phyloP scores from a whole-genome alignment of 371 early-diverging fungal genomes.

The Mucor mucedo region DNA sequence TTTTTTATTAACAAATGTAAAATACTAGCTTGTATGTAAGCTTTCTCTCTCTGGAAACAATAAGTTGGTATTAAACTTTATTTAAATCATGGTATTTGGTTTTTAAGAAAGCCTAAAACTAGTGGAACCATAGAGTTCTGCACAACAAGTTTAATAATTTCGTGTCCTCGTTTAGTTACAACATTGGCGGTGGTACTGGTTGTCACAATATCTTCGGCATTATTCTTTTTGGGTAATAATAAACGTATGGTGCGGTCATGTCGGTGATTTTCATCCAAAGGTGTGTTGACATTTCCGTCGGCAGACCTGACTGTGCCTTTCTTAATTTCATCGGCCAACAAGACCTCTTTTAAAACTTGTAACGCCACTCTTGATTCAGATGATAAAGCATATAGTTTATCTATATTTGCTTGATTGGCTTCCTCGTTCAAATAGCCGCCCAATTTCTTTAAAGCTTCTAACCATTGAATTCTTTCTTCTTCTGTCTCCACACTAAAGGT shows the following conservation, averaged over 20 bases:
- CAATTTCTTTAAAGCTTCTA: conserved; percentile 34
- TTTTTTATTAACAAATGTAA: neutral
- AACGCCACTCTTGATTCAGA: conserved; percentile 54
- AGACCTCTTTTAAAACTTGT: conserved; percentile 60
- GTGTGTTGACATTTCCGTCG: neutral
- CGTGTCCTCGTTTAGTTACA: conserved; percentile 57
- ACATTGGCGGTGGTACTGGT: conserved; percentile 46
- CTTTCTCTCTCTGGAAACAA: too few species aligned
- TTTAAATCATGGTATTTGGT: conserved; percentile 14
- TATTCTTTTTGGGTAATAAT: conserved; percentile 22
- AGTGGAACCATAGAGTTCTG: conserved; percentile 65
- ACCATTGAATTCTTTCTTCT: conserved; percentile 56
- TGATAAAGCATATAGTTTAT: neutral
- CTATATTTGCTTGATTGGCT: conserved; percentile 31
- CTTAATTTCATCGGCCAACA: conserved; percentile 61
- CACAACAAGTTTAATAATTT: conserved; percentile 62
- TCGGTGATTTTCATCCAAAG: neutral
- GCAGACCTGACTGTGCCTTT: conserved; percentile 25
- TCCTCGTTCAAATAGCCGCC: conserved; percentile 45
- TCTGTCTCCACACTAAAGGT: conserved; percentile 63
- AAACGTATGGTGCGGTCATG: conserved; percentile 10
- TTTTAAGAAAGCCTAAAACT: conserved; percentile 59
- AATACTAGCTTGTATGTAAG: too few species aligned
- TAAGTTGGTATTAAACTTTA: neutral
- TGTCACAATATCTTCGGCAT: conserved; percentile 12